These are phyloP conservation scores for Aspergillus amoenus DNA, from an alignment of 2,329 filamentous ascomycete genomes.

Conservation along the genomic window DNA sequence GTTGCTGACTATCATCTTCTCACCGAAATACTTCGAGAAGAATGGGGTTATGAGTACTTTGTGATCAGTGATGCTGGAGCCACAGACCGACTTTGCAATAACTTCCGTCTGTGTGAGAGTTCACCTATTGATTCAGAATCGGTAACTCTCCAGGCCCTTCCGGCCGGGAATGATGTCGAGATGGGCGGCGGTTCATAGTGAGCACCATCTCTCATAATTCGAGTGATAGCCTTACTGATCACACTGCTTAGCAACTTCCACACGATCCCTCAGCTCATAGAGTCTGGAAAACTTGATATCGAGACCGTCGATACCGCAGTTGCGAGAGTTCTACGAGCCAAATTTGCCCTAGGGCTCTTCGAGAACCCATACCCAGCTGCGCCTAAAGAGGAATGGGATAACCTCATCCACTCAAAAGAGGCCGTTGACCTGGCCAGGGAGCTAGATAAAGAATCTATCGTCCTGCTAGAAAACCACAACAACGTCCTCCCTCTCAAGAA, in stretches of 20 bases:
- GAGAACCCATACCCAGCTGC: slow-evolving; percentile 67
- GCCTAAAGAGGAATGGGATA: slow-evolving; percentile 53
- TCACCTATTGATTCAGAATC: slow-evolving; percentile 64
- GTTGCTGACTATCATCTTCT: slow-evolving; percentile 66
- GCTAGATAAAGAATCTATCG: slow-evolving; percentile 64
- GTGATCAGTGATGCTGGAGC: slow-evolving; percentile 67
- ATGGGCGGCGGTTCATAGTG: slow-evolving; percentile 72
- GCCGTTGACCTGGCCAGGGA: slow-evolving; percentile 60
- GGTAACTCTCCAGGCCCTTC: slow-evolving; percentile 62
- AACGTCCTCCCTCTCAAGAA: slow-evolving; percentile 57
- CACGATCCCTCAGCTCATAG: slow-evolving; percentile 64
- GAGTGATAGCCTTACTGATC: neutral
- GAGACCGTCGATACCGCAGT: slow-evolving; percentile 66
- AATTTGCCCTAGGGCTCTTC: slow-evolving; percentile 70
- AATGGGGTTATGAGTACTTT: slow-evolving; percentile 73
- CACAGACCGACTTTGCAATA: slow-evolving; percentile 65
- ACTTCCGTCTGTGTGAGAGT: slow-evolving; percentile 63
- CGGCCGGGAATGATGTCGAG: slow-evolving; percentile 69
- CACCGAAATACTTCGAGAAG: slow-evolving; percentile 66
- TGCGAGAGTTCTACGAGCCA: slow-evolving; percentile 62
- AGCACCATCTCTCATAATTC: slow-evolving; percentile 1
- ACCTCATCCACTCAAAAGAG: slow-evolving; percentile 62
- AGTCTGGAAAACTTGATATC: slow-evolving; percentile 60
- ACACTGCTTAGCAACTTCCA: slow-evolving; percentile 55
- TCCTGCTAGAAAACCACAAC: slow-evolving; percentile 60